A percentile compares a stretch with the other conserved stretches of the same genome.
Conservation (phyloP, 163 green algal genomes). For the Chlamydomonas reinhardtii region DNA sequence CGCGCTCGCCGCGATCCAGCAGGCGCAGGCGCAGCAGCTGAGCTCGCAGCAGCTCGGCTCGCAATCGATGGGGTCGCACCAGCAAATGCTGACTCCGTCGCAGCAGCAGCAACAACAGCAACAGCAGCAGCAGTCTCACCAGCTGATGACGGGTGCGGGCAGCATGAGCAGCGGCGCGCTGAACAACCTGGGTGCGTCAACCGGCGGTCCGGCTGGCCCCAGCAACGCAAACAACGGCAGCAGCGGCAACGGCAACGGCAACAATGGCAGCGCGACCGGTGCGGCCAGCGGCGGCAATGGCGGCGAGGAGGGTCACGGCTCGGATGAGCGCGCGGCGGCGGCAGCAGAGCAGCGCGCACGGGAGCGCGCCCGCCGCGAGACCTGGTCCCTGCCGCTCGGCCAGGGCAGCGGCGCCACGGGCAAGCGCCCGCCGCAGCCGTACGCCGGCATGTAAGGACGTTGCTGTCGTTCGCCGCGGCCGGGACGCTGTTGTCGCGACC, state of each 20-base stretch:
- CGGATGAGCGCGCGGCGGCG: slow-evolving; percentile 11
- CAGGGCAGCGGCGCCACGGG: slow-evolving; percentile 37
- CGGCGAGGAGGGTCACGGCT: background rate
- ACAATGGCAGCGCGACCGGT: background rate
- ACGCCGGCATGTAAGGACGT: background rate
- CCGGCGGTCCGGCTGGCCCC: too few species aligned
- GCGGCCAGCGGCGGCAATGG: background rate
- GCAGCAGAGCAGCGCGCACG: slow-evolving; percentile 41
- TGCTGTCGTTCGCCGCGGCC: too few species aligned
- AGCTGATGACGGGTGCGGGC: too few species aligned
- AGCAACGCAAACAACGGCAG: too few species aligned
- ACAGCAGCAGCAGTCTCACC: background rate
- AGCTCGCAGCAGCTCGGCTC: too few species aligned
- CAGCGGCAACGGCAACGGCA: background rate
- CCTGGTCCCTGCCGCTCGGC: slow-evolving; percentile 40
- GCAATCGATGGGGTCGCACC: too few species aligned
- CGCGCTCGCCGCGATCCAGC: too few species aligned
- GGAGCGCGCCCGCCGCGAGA: slow-evolving; percentile 38
- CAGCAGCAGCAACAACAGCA: background rate
- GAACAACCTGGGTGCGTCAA: too few species aligned
- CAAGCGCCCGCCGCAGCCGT: slow-evolving; percentile 4
- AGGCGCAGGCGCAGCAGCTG: too few species aligned
- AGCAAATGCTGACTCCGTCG: too few species aligned
- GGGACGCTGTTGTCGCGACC: too few species aligned
- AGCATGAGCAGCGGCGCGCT: too few species aligned